These are phyloP conservation scores for Curvularia eragrostidis DNA, from an alignment of 2,329 filamentous ascomycete genomes.

Conservation along the genomic window DNA sequence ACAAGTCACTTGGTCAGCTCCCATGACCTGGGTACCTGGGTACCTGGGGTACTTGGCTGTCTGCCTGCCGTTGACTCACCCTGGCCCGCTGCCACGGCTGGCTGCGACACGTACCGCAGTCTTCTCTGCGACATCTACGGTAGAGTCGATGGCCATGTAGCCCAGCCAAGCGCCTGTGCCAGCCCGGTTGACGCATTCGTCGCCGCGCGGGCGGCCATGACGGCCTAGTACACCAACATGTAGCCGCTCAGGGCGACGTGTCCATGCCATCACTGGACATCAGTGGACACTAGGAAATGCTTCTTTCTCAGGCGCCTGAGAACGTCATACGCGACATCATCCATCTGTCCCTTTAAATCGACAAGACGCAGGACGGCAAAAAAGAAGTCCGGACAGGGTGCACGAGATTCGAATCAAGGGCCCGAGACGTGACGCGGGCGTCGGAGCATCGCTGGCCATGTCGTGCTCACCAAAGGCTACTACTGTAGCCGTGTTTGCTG, in stretches of 20 bases:
- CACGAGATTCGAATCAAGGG: background rate
- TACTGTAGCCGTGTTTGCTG: slow-evolving; percentile 18
- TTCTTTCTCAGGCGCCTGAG: background rate
- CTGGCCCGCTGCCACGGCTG: background rate
- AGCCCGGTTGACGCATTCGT: slow-evolving; percentile 4
- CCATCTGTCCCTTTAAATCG: background rate
- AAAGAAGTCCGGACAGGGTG: background rate
- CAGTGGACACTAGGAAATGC: background rate
- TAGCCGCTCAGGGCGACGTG: slow-evolving; percentile 9
- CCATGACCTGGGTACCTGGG: slow-evolving; percentile 34
- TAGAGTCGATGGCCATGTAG: background rate
- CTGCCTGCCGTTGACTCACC: slow-evolving; percentile 25
- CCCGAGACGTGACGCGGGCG: background rate
- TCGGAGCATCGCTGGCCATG: background rate
- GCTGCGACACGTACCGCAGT: background rate
- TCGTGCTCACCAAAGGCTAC: background rate
- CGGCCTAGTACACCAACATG: background rate
- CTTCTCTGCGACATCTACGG: background rate
- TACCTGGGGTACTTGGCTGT: background rate
- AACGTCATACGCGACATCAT: slow-evolving; percentile 2
- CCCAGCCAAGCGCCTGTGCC: background rate
- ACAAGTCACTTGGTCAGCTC: slow-evolving; percentile 39
- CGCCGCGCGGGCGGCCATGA: slow-evolving; percentile 10
- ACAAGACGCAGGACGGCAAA: background rate
- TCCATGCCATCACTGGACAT: background rate